phyloP scores from a whole-genome alignment of 495 filamentous ascomycete species.

The Acidomyces sp. region DNA sequence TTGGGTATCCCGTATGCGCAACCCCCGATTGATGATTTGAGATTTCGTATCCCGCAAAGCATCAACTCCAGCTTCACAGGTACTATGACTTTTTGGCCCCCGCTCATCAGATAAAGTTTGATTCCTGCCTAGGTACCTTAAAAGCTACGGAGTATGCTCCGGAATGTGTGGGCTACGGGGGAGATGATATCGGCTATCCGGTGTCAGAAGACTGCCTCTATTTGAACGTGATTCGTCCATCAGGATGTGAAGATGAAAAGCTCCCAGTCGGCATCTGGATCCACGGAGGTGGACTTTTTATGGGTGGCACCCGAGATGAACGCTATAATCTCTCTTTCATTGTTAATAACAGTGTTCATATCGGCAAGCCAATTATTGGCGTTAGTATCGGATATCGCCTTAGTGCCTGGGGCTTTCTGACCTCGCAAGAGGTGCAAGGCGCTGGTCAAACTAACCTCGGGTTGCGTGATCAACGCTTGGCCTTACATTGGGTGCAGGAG shows the following conservation, averaged over 20 bases:
- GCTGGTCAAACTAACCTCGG: conserved; percentile 44
- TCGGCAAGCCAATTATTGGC: conserved; percentile 49
- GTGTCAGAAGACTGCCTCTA: conserved; percentile 12
- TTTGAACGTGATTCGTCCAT: conserved; percentile 50
- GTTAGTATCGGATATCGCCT: conserved; percentile 51
- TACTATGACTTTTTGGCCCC: no score
- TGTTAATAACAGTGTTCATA: conserved; percentile 37
- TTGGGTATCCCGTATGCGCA: conserved; percentile 55
- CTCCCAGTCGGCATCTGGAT: conserved; percentile 59
- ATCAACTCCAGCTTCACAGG: conserved; percentile 35
- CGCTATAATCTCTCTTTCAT: conserved; percentile 42
- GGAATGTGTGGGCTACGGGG: conserved; percentile 34
- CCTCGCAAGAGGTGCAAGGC: conserved; percentile 26
- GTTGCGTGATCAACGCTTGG: conserved; percentile 46
- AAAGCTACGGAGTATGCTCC: conserved; percentile 29
- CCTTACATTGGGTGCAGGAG: conserved; percentile 46
- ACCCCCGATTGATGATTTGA: conserved; percentile 42
- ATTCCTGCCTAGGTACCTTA: no score
- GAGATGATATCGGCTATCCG: conserved; percentile 20
- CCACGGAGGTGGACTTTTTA: conserved; percentile 48
- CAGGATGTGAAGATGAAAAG: conserved; percentile 39
- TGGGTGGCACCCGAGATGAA: conserved; percentile 37
- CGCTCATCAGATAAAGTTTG: no score
- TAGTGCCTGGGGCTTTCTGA: conserved; percentile 41
- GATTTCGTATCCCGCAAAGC: conserved; percentile 46